Conservation (phyloP, 2,329 filamentous ascomycete species). For the Blastomyces parvus region DNA sequence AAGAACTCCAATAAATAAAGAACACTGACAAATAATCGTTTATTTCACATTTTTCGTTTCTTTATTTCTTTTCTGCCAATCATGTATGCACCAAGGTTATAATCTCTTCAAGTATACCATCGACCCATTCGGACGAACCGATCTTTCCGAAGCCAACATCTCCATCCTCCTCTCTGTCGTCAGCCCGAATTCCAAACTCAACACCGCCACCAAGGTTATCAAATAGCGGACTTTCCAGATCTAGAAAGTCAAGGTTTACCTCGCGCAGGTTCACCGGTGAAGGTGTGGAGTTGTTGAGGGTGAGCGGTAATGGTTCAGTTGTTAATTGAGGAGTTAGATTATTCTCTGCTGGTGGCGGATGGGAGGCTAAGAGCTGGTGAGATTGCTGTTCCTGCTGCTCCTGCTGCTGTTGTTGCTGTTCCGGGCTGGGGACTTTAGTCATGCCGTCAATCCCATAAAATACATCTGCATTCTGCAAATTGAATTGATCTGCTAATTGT, state of each 20-base stretch:
- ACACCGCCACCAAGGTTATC: neutral
- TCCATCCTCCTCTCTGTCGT: neutral
- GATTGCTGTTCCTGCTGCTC: neutral
- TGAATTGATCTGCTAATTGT: neutral
- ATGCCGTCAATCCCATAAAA: slow-evolving; percentile 1
- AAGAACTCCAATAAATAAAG: neutral
- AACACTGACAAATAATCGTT: neutral
- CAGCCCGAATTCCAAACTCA: neutral
- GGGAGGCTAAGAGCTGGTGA: neutral
- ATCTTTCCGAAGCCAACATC: neutral
- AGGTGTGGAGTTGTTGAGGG: neutral
- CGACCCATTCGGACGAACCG: slow-evolving; percentile 4
- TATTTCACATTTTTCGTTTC: neutral
- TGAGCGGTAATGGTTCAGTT: neutral
- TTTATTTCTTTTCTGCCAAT: neutral
- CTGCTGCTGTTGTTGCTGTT: slow-evolving; percentile 3
- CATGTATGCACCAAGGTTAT: slow-evolving; percentile 9
- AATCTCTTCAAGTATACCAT: slow-evolving; percentile 14
- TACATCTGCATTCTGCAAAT: neutral
- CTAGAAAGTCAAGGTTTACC: slow-evolving; percentile 13
- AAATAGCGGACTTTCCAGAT: slow-evolving; percentile 7
- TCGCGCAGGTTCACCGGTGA: slow-evolving; percentile 5
- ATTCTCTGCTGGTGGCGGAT: neutral
- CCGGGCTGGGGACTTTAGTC: neutral
- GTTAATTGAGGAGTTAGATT: neutral